These are phyloP conservation scores for Neopestalotiopsis sp. DNA, from an alignment of 2,329 filamentous ascomycete species.

Conservation along the genomic window DNA sequence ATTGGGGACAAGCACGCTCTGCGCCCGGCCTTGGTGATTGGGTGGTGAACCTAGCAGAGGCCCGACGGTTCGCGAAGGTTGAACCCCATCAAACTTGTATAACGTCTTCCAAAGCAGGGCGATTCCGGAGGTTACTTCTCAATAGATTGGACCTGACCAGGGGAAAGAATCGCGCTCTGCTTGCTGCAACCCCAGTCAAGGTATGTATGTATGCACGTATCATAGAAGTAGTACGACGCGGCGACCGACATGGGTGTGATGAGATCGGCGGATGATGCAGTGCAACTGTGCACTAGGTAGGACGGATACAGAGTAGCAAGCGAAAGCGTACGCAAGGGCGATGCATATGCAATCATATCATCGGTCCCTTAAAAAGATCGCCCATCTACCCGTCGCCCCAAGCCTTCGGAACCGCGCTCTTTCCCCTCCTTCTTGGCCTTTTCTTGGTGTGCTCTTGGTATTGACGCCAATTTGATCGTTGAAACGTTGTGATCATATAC, in stretches of 20 bases:
- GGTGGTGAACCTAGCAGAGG: background rate
- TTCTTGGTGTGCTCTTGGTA: slow-evolving; percentile 12
- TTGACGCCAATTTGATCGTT: background rate
- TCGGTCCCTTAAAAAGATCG: slow-evolving; percentile 1
- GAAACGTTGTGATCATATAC: background rate
- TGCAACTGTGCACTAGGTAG: background rate
- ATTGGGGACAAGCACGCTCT: background rate
- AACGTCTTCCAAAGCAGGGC: background rate
- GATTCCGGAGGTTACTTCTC: background rate
- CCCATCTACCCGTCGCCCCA: slow-evolving; percentile 7
- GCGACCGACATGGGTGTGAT: background rate
- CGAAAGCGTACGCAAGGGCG: background rate
- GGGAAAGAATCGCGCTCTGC: background rate
- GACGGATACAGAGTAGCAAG: background rate
- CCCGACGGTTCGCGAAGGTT: slow-evolving; percentile 17
- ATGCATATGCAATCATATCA: slow-evolving; percentile 4
- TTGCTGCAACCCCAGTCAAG: background rate
- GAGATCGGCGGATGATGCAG: background rate
- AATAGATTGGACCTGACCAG: background rate
- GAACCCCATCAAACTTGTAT: background rate
- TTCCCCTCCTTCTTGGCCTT: slow-evolving; percentile 10
- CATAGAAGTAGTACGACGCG: background rate
- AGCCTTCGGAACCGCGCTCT: background rate
- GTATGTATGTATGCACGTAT: background rate
- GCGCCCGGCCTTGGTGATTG: slow-evolving; percentile 1